Evolutionary conservation across 2,329 filamentous ascomycete species (phyloP), one percentile per base, ranked within the genome.

Genomic region (Xenoacremonium recifei): DNA sequence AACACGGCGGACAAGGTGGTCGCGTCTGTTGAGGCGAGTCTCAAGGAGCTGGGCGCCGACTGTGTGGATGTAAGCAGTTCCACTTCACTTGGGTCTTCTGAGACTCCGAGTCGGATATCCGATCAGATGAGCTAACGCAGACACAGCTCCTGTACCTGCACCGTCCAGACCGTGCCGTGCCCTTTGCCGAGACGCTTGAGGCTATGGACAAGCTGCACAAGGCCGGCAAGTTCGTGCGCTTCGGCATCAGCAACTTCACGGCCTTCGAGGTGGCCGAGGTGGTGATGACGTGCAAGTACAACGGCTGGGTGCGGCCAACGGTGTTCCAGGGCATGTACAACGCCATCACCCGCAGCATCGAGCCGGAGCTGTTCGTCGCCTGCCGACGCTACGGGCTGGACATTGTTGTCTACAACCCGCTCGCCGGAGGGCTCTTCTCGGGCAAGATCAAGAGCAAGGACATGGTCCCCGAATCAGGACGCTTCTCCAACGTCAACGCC

Each of bases 321-420:
- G 81, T 95, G 42, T 95, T 89, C 66, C 89, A 93, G 66, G 90
- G 77, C 55, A 92, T 95, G 87, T 92, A 92, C 67, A 92, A 92
- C 64, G 80, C 79, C 43, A 87, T 91, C 52, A 88, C 83, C 17
- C 80, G 89, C 39, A 79, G 78, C 40, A 84, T 92, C 49, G 89
- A 93, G 62, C 63, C 77, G 1, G 88, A 93, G 63, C 71, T 93
- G 31, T 76, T 93, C 40, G 80, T 82, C 3, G 81, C 82, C 17
- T 90, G 85, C 59, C 80, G 80, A 17, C 79, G 86, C 39, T 92
- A 89, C 62, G 86, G 85, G 2, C 73, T 93, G 17, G 85, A 90
- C 49, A 76, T 93, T 34, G 87, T 92, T 6, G 73, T 89, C 31
- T 92, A 91, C 68, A 95, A 93, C 62, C 89, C 88, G 1, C 72